Conservation (phyloP, 805 yeast species). For the Scheffersomyces coipomensis region DNA sequence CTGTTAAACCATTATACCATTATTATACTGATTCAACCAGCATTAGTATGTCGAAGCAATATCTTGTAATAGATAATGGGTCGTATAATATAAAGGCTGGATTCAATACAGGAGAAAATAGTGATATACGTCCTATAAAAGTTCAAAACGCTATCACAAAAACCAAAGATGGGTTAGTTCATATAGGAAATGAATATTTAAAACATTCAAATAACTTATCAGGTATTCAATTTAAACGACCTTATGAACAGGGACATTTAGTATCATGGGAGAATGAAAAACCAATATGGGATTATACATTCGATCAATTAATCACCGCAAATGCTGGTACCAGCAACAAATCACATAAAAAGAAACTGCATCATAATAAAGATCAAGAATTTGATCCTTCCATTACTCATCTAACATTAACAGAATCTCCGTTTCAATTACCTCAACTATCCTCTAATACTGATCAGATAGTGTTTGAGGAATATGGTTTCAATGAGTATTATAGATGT, state of each 20-base stretch:
- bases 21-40: no score
- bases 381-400: conserved; percentile 35
- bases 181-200: conserved; percentile 68
- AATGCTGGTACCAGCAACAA: no score
- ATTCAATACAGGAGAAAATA: conserved; percentile 16
- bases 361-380: conserved; percentile 8
- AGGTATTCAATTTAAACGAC: conserved; percentile 72
- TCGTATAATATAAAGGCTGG: conserved; percentile 71
- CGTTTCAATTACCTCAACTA: conserved; percentile 76
- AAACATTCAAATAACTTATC: conserved; percentile 67
- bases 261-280: conserved; percentile 90
- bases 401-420: conserved; percentile 74
- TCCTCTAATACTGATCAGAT: conserved; percentile 88
- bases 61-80: conserved; percentile 83
- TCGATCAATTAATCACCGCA: conserved; percentile 30
- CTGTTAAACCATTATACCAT: no score
- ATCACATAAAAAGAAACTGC: not conserved
- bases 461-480: conserved; percentile 90
- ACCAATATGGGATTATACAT: conserved; percentile 84
- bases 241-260: conserved; percentile 85
- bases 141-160: conserved; percentile 71
- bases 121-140: conserved; percentile 34
- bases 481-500: conserved; percentile 66
- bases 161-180: conserved; percentile 70
- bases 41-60: conserved; percentile 11